These are phyloP conservation scores for Nemania bipapillata DNA, from an alignment of 2,329 filamentous ascomycete genomes.

Conservation along the genomic window DNA sequence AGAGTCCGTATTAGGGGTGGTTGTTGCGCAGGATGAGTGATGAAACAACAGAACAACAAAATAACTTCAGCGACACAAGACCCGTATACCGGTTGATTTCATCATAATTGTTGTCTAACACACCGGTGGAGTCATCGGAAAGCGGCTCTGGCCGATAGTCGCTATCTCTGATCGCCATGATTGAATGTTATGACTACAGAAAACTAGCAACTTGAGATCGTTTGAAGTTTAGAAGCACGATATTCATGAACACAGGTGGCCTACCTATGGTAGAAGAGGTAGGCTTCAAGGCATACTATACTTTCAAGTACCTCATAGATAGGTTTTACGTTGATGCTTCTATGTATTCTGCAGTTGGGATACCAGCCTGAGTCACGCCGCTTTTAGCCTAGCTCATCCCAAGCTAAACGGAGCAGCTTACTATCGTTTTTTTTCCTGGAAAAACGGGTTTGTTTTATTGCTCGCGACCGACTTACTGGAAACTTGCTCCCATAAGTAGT, in stretches of 20 bases:
- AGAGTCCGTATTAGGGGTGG: not conserved
- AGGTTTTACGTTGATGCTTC: no score
- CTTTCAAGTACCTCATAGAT: no score
- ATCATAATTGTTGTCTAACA: constrained; percentile 8
- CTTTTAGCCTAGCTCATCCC: no score
- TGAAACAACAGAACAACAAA: not conserved
- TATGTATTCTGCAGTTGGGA: no score
- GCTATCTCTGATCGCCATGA: constrained; percentile 12
- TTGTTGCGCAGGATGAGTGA: not conserved
- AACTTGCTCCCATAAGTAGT: no score
- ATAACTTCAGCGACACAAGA: not conserved
- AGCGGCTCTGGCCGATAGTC: constrained; percentile 42
- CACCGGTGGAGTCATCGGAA: constrained; percentile 40
- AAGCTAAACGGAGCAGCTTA: no score
- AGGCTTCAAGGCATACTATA: not conserved
- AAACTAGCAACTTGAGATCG: not conserved
- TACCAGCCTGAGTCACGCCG: no score
- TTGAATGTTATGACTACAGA: not conserved
- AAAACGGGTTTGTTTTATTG: no score
- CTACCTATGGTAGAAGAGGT: not conserved
- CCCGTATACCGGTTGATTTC: constrained; percentile 11
- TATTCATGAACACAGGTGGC: not conserved
- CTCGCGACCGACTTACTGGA: no score
- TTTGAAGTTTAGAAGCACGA: not conserved
- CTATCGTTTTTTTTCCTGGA: no score